Evolutionary conservation across 1,284 basidiomycete genomes (phyloP), one percentile per base, ranked within the genome.

Genomic region (Puccinia coronata): DNA sequence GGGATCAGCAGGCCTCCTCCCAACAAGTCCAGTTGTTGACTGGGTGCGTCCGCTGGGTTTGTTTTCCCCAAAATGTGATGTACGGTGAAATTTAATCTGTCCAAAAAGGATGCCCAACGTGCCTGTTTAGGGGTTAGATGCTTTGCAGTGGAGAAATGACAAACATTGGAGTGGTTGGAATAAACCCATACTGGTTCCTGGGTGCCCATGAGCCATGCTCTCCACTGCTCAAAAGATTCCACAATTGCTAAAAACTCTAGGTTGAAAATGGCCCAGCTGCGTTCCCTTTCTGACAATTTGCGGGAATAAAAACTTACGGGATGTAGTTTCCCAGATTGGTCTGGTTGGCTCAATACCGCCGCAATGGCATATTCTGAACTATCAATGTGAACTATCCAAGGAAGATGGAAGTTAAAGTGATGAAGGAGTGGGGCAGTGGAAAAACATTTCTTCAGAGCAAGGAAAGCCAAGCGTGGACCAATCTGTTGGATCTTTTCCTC

Each of bases 281-380:
- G 23, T 59, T n/a, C n/a, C n/a, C n/a, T n/a, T n/a, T n/a, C n/a
- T n/a, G n/a, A n/a, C n/a, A n/a, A n/a, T n/a, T n/a, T n/a, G n/a
- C n/a, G n/a, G n/a, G n/a, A n/a, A n/a, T n/a, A n/a, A n/a, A n/a
- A n/a, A n/a, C n/a, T n/a, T 0, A 61, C 55, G 12, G 57, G 73
- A 3, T 18, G 34, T 11, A 47, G 9, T 12, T n/a, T 20, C 0
- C 41, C 43, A n/a, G 18, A 3, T 5, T 12, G 1, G 49, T 59
- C 31, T 18, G 57, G 73, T n/a, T n/a, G n/a, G n/a, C n/a, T n/a
- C n/a, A n/a, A n/a, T n/a, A 75, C 36, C 14, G 53, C 72, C 0
- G 72, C 49, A 36, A 75, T 57, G 1, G 72, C 55, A n/a, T 34
- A 75, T 4, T 55, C 55, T 31, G 53, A 75, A 74, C 49, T 41